Conservation (phyloP, 148 eudicot genomes). For the Pharnaceum exiguum region DNA sequence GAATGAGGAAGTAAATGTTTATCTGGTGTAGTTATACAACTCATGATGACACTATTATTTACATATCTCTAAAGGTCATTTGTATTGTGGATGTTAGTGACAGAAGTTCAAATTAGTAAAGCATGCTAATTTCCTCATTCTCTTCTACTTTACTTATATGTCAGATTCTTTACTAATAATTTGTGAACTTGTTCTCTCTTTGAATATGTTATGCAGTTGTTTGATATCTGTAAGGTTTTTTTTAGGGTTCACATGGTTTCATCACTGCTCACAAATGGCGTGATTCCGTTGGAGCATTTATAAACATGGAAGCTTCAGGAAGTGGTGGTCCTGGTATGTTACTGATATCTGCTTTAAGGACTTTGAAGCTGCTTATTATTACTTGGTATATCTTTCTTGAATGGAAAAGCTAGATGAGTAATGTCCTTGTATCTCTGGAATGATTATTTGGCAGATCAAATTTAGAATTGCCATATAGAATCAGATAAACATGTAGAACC, state of each 20-base stretch:
- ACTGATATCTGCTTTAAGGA: not conserved
- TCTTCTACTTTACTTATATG: no score
- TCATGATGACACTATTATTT: no score
- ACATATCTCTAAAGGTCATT: no score
- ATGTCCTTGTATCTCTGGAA: not conserved
- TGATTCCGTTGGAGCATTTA: slow-evolving; percentile 83
- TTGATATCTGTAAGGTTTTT: not conserved
- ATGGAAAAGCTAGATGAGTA: not conserved
- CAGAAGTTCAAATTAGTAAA: no score
- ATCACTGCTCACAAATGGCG: slow-evolving; percentile 88
- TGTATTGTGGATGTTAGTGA: no score
- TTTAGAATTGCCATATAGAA: no score
- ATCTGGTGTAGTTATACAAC: no score
- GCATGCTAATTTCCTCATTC: no score
- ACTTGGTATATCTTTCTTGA: not conserved
- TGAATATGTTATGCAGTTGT: not conserved
- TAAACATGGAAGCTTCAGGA: slow-evolving; percentile 93
- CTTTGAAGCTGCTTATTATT: not conserved
- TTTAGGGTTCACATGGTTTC: slow-evolving; percentile 96
- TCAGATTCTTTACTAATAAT: no score
- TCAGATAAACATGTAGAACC: no score
- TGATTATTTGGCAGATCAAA: not conserved
- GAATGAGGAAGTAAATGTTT: no score
- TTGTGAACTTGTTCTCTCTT: not conserved
- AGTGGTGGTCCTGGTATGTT: slow-evolving; percentile 80